Evolutionary conservation across 73 alveolate genomes (phyloP), one percentile per base, ranked within the genome.

Genomic region (Vitrella brassicaformis): DNA sequence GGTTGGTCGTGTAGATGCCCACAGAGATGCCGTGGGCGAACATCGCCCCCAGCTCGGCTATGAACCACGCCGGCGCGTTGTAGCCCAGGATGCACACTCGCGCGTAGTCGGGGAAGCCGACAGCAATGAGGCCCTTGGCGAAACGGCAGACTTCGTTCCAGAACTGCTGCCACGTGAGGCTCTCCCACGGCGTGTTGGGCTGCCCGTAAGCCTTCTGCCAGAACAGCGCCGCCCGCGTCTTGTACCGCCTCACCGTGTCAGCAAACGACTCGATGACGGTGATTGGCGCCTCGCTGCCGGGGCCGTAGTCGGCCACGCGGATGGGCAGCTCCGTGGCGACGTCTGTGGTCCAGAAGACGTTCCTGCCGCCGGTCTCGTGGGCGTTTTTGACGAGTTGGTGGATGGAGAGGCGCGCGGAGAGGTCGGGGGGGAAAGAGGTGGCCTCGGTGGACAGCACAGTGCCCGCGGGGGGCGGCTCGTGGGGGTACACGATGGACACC

Each of bases 61-160:
- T 89, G 31, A 84, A 84, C 97, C 97, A 91, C 39, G 89, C 90
- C 29, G 95, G 95, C 28, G 93, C 80, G 74, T 91, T 91, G 82
- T 80, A 89, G 18, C 97, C 97, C 26, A 89, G 86, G 30, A 91
- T 89, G 78, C 87, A 89, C 8, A 87, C 85, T 10, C 87, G 56
- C 32, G 84, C 71, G 80, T 86, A 70, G 70, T 86, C 87, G 22
- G 75, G 66, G 18, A 90, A 69, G 25, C 94, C 94, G n/a, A 89
- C 46, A 26, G 87, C 81, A 47, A 87, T 85, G 47, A 90, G 74
- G n/a, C 91, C 75, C 71, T 85, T 85, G 25, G 96, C 97, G 65
- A 91, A 88, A 22, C 31, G 70, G 47, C 68, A 30, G 29, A 78
- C 25, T 22, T 71, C 86, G 47, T 85, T 82, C 71, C 71, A 81